Evolutionary conservation across 768 basidiomycete genomes (phyloP).

Genomic region (Leccinellum rugosiceps): DNA sequence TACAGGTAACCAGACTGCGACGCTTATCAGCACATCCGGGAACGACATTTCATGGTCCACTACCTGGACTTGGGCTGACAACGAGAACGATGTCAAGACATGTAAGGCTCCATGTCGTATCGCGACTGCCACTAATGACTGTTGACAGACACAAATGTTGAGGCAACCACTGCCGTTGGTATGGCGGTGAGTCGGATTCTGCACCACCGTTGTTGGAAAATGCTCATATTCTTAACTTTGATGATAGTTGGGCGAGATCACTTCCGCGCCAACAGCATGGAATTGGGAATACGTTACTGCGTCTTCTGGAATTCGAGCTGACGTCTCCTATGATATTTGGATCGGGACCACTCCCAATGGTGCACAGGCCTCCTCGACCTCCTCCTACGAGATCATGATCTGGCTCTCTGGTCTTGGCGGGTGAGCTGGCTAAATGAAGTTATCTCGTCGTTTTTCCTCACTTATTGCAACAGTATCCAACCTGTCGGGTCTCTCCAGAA

Average conservation of each 20-base stretch:
- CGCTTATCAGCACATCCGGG: slow-evolving; percentile 38
- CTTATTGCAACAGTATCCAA: slow-evolving; percentile 39
- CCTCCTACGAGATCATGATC: slow-evolving; percentile 59
- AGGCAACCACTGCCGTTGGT: slow-evolving; percentile 46
- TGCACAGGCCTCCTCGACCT: slow-evolving; percentile 43
- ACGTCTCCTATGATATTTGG: slow-evolving; percentile 61
- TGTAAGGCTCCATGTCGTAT: slow-evolving; percentile 29
- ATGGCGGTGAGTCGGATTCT: slow-evolving; percentile 34
- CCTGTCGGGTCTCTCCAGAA: slow-evolving; percentile 50
- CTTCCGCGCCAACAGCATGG: slow-evolving; percentile 49
- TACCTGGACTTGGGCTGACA: slow-evolving; percentile 50
- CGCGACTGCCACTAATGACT: not conserved
- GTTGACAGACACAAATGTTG: slow-evolving; percentile 46
- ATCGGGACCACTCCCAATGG: slow-evolving; percentile 42
- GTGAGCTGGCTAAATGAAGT: slow-evolving; percentile 27
- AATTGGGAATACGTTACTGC: slow-evolving; percentile 45
- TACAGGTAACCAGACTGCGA: slow-evolving; percentile 48
- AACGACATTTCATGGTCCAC: slow-evolving; percentile 51
- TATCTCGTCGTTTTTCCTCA: not conserved
- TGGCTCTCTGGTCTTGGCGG: slow-evolving; percentile 57
- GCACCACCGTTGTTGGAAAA: not conserved
- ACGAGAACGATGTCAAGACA: slow-evolving; percentile 52
- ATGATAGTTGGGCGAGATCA: slow-evolving; percentile 38
- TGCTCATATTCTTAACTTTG: not conserved
- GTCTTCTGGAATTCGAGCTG: slow-evolving; percentile 47